Base-by-base conservation (phyloP, 116 monocot genomes). In the Trichopus zeylanicus region DNA sequence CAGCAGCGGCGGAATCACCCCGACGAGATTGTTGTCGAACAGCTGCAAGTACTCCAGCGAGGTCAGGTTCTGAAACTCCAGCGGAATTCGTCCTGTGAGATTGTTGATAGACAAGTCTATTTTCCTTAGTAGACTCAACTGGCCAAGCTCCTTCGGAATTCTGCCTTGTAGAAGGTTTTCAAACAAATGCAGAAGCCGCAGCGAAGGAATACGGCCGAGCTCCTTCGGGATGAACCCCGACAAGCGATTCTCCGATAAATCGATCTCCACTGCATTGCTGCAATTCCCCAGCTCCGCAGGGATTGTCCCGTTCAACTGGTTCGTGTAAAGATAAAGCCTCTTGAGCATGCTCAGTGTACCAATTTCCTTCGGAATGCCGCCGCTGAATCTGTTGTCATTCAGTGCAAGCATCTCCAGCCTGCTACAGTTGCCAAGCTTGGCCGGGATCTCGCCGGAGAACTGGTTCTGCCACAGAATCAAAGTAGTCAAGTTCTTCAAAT, bases 31-130 rank as follows among this genome's bases (percentile, higher is more conserved):
- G 71, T 92, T 92, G 59, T 84, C 33, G 55, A 70, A 92, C 31
- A 92, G 76, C 47, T 78, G 76, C 34, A 92, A 58, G 53, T 84
- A 73, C 53, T 78, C 81, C 29, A 92, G 48, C 21, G 71, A 65
- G 20, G 71, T 48, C 16, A 83, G 74, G 47, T 87, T 74, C 59
- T 84, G 78, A 49, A 87, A 74, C 61, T 68, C 79, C 3, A 63
- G 5, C 2, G 92, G 92, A 30, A 92, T 81, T 16, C 31, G 47
- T 23, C 92, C 87, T 16, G 76, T 81, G 15, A 92, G 49, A 34
- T 76, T 73, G 61, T 92, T 92, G 31, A 87, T 81, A 0, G 92
- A 92, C 20, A 92, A 58, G 58, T 92, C 92, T 29, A 92, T 78
- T 53, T 31, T 87, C 48, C 60, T 55, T 5, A 92, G 39, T 26